Conservation (phyloP, 495 filamentous ascomycete species). For the Letharia lupina region DNA sequence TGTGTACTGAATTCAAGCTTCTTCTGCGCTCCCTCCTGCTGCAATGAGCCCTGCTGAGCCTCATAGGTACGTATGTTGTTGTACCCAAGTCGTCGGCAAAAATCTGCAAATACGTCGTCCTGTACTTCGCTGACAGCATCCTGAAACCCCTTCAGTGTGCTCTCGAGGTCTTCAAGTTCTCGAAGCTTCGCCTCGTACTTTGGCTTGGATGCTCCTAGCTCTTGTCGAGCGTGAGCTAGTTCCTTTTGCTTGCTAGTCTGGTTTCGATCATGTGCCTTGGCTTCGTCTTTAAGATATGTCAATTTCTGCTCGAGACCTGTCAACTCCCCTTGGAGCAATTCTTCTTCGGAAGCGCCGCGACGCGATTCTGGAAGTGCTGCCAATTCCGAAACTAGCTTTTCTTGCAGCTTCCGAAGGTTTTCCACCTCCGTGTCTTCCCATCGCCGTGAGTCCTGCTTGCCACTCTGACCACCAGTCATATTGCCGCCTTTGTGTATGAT, state of each 20-base stretch:
- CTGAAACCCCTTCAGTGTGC: constrained; percentile 58
- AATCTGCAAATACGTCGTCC: constrained; percentile 78
- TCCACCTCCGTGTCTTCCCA: constrained; percentile 89
- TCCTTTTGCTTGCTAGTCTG: constrained; percentile 79
- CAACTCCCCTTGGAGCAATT: constrained; percentile 70
- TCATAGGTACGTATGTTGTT: constrained; percentile 87
- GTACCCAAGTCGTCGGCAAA: constrained; percentile 83
- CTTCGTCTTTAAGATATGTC: constrained; percentile 60
- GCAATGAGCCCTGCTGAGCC: constrained; percentile 79
- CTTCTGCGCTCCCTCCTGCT: constrained; percentile 81
- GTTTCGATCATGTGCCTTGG: constrained; percentile 76
- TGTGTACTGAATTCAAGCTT: constrained; percentile 79
- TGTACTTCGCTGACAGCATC: constrained; percentile 76
- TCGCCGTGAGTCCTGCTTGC: constrained; percentile 63
- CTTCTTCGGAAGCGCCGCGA: constrained; percentile 65
- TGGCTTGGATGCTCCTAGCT: constrained; percentile 65
- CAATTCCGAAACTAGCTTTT: constrained; percentile 67
- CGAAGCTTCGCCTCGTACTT: constrained; percentile 65
- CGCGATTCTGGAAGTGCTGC: constrained; percentile 65
- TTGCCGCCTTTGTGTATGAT: constrained; percentile 95
- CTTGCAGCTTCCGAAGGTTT: constrained; percentile 59
- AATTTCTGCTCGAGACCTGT: constrained; percentile 74
- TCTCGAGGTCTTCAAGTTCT: constrained; percentile 56
- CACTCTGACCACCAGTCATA: constrained; percentile 88
- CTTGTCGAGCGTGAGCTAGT: constrained; percentile 57